Evolutionary conservation across 2,329 filamentous ascomycete genomes (phyloP).

Genomic region (Alternaria solani): DNA sequence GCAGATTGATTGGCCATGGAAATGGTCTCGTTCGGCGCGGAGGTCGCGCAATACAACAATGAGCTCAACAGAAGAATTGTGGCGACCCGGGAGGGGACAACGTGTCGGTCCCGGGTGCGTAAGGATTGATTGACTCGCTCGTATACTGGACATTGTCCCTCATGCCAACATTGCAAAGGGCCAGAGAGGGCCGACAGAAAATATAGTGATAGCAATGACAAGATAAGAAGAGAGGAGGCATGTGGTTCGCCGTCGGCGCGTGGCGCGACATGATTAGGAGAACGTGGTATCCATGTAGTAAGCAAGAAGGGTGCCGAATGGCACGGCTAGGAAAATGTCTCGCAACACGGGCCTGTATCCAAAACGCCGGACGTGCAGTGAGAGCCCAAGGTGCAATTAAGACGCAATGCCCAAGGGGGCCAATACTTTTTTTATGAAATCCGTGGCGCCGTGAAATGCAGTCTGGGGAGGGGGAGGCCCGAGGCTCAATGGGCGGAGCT

Average conservation of each 20-base stretch:
- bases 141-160: constrained; percentile 40
- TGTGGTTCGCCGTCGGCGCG: constrained; percentile 22
- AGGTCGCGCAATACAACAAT: constrained; percentile 27
- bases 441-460: constrained; percentile 55
- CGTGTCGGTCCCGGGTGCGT: constrained; percentile 33
- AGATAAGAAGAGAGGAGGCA: constrained; percentile 26
- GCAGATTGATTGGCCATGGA: constrained; percentile 41
- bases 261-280: constrained; percentile 31
- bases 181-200: constrained; percentile 26
- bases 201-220: constrained; percentile 33
- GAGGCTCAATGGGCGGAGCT: constrained; percentile 28
- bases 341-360: constrained; percentile 48
- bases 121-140: constrained; percentile 48
- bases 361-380: constrained; percentile 50
- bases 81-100: constrained; percentile 31
- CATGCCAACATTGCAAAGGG: constrained; percentile 33
- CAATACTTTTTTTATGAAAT: constrained; percentile 50
- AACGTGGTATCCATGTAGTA: constrained; percentile 29
- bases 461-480: constrained; percentile 29
- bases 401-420: constrained; percentile 49
- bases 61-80: constrained; percentile 31
- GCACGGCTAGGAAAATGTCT: constrained; percentile 45
- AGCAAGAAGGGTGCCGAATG: constrained; percentile 23
- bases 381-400: constrained; percentile 35
- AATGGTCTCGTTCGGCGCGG: constrained; percentile 22